Evolutionary conservation across 495 filamentous ascomycete species (phyloP), one percentile per base, ranked within the genome.

Genomic region (Neurospora sublineolata): DNA sequence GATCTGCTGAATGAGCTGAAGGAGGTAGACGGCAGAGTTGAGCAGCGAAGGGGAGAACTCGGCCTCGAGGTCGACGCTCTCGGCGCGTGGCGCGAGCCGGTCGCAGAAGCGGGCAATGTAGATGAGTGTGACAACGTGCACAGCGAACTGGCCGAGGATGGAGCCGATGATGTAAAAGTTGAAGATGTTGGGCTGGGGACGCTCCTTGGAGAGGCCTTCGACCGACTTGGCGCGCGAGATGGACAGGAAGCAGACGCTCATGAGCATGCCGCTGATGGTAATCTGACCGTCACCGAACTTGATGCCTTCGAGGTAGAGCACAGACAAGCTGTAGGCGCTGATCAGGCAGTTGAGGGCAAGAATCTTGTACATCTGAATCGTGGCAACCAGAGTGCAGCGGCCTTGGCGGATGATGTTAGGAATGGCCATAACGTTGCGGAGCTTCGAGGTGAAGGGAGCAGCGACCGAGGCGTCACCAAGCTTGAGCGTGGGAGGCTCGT

Each of bases 301-400:
- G 85, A 99, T 99, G 70, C 95, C 95, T 75, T 98, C 95, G 8
- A 99, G 84, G 78, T 99, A 99, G 60, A 99, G 86, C 41, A 99
- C 95, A 81, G 91, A 94, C 76, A 98, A 81, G 83, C 94, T 97
- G 88, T 99, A 99, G 27, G 95, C 95, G 77, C 92, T 97, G 80
- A 99, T 99, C 77, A 99, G 84, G 79, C 95, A 99, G 84, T 99
- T 99, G 72, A 99, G 84, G 27, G 95, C 95, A 69, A 99, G 87
- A 76, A 99, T 99, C 86, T 99, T 99, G 87, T 98, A 99, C 95
- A 99, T 99, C 83, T 99, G 95, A 74, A 99, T 98, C 4, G 96
- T 98, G 5, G 95, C 94, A 67, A 99, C 96, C 12, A 99, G 86
- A 2, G 95, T 97, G 81, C 95, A 99, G 72, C 95, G 90, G 68